A percentile compares a stretch with the other conserved stretches of the same genome.
Evolutionary conservation across 257 asterid genomes (phyloP).

Genomic region (Vinca minor): DNA sequence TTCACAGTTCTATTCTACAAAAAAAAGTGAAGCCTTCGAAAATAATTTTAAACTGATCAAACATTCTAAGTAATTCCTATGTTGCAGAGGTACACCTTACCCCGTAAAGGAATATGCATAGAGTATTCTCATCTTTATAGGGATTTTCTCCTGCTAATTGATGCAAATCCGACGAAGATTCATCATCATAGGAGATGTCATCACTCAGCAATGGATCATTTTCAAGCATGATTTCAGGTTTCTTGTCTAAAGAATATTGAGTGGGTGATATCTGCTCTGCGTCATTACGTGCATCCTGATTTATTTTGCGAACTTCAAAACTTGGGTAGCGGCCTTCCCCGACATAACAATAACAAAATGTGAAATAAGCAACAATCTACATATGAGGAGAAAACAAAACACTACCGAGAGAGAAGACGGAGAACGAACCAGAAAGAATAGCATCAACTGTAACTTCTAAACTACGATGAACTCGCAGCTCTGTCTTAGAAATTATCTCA

Average conservation of each 20-base stretch:
- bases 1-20: neutral
- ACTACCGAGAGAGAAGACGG: conserved; percentile 10
- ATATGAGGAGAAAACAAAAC: conserved; percentile 4
- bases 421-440: conserved; percentile 61
- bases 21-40: neutral
- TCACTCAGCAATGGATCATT: conserved; percentile 19
- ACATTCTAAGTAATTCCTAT: neutral
- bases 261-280: conserved; percentile 19
- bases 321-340: conserved; percentile 61
- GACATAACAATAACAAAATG: conserved; percentile 18
- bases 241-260: conserved; percentile 29
- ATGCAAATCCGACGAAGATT: conserved; percentile 14
- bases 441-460: conserved; percentile 91
- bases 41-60: neutral
- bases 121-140: conserved; percentile 37
- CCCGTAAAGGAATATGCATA: conserved; percentile 80
- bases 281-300: conserved; percentile 35
- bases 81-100: conserved; percentile 35
- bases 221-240: conserved; percentile 26
- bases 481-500: conserved; percentile 81
- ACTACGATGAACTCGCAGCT: conserved; percentile 66
- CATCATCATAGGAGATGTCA: conserved; percentile 14
- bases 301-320: conserved; percentile 65
- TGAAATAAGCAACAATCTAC: conserved; percentile 13
- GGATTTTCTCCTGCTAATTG: conserved; percentile 22